Base-by-base conservation (phyloP, 768 basidiomycete species). In the Leccinellum albellum region DNA sequence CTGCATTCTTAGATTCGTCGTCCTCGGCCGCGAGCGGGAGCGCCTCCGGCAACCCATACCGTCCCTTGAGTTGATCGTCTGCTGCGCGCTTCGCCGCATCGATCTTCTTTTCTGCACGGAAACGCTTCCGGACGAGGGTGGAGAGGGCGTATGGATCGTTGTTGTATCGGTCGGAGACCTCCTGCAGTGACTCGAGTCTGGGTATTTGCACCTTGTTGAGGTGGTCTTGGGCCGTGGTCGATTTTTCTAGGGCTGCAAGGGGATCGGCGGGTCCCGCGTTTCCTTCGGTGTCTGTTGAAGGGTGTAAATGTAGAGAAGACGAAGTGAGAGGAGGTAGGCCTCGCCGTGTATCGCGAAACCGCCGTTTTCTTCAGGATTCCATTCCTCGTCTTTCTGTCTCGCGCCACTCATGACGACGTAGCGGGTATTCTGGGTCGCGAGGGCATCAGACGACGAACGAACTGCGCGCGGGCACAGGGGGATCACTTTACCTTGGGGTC, bases 361-460 rank as follows among this genome's bases (percentile, higher is more conserved):
- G 6, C 96, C 96, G 57, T 96, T 91, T 73, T 97, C 94, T 69
- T 89, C 94, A 1, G 96, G 95, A 69, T 98, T 79, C 97, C 97
- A 98, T 50, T 97, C 94, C 67, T 96, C 90, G 53, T 93, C 89
- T 71, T 99, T 95, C 70, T 90, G 88, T 56, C 89, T 80, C n/a
- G 97, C 97, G 5, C 97, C 97, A 21, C 89, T 89, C 3, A 83
- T 79, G 1, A 98, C 97, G 23, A 97, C 87, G 66, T 99, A 99
- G 17, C 89, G 84, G 1, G 97, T 96, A 66, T 98, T 97, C 97
- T 98, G 13, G 63, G 15, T 15, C 2, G 17, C 13, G 3, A 52
- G 53, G 35, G 47, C 24, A 17, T 7, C 9, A n/a, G 17, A n/a
- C 49, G 2, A 2, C 1, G 17, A 24, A 37, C 17, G 35, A 37